Evolutionary conservation across 306 rosid species (phyloP).

Genomic region (Medicago arabica): DNA sequence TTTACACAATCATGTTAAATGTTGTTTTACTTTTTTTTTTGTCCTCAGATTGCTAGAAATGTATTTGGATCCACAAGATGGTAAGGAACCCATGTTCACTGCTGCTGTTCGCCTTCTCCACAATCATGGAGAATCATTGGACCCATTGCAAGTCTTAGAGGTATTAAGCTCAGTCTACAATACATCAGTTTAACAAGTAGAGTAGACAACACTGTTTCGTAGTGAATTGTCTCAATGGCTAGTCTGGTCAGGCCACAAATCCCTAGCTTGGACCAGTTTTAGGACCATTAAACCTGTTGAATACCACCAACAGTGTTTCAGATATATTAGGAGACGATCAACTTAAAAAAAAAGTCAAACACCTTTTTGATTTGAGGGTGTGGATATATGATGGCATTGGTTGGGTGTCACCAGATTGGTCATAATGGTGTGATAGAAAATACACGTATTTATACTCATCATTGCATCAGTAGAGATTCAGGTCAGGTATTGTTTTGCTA

Average conservation of each 20-base stretch:
- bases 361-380: not conserved
- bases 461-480: not conserved
- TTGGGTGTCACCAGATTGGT: not conserved
- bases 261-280: constrained; percentile 8
- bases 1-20: constrained; percentile 16
- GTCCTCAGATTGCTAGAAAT: constrained; percentile 88
- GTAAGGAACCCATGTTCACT: constrained; percentile 97
- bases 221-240: not conserved
- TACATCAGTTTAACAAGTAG: constrained; percentile 12
- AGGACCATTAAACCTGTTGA: constrained; percentile 7
- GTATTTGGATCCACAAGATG: constrained; percentile 99
- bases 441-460: not conserved
- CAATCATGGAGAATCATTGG: constrained; percentile 96
- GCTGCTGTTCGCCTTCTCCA: constrained; percentile 99
- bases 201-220: not conserved
- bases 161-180: constrained; percentile 54
- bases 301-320: not conserved
- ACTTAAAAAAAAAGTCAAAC: not conserved
- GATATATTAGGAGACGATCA: not conserved
- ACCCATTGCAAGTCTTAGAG: constrained; percentile 94
- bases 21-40: constrained; percentile 40
- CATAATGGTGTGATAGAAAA: not conserved
- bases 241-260: not conserved
- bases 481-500: not conserved
- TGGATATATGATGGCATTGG: not conserved